Conservation (phyloP, 2,329 filamentous ascomycete genomes). For the Colletotrichum graminicola region DNA sequence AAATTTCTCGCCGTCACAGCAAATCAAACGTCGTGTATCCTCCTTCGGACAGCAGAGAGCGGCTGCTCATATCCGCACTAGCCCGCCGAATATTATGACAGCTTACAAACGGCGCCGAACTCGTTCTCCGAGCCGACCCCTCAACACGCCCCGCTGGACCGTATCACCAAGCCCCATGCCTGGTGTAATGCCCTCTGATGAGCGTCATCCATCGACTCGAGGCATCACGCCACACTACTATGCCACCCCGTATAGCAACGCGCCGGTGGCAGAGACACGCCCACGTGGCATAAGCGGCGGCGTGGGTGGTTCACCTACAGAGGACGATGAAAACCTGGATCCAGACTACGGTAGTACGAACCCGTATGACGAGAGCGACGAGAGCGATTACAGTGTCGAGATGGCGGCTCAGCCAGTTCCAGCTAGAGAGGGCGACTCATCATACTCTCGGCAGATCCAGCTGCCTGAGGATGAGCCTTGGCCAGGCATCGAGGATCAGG, state of each 20-base stretch:
- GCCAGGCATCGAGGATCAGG: conserved; percentile 67
- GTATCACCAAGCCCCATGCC: conserved; percentile 60
- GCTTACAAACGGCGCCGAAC: conserved; percentile 63
- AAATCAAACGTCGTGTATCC: conserved; percentile 59
- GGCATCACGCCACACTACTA: conserved; percentile 75
- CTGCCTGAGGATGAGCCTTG: conserved; percentile 68
- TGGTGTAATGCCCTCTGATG: conserved; percentile 47
- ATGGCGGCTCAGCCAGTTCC: conserved; percentile 45
- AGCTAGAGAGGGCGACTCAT: conserved; percentile 42
- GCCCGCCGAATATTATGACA: conserved; percentile 47
- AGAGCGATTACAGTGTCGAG: conserved; percentile 47
- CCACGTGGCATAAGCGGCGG: conserved; percentile 37
- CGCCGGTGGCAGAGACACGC: conserved; percentile 59
- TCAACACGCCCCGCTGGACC: conserved; percentile 69
- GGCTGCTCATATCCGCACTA: conserved; percentile 41
- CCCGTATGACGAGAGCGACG: conserved; percentile 48
- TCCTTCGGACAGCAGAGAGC: conserved; percentile 54
- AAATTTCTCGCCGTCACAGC: conserved; percentile 54
- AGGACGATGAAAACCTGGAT: conserved; percentile 49
- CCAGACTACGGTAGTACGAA: conserved; percentile 47
- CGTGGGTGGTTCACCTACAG: conserved; percentile 45
- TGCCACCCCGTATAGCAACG: conserved; percentile 79
- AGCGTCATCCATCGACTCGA: conserved; percentile 53
- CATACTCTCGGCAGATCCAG: conserved; percentile 50
- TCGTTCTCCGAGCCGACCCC: conserved; percentile 67